Percentiles rank a stretch among this genome's conserved stretches.
These are phyloP conservation scores for Somion occarium DNA, from an alignment of 1,284 basidiomycete genomes.

Conservation along the genomic window DNA sequence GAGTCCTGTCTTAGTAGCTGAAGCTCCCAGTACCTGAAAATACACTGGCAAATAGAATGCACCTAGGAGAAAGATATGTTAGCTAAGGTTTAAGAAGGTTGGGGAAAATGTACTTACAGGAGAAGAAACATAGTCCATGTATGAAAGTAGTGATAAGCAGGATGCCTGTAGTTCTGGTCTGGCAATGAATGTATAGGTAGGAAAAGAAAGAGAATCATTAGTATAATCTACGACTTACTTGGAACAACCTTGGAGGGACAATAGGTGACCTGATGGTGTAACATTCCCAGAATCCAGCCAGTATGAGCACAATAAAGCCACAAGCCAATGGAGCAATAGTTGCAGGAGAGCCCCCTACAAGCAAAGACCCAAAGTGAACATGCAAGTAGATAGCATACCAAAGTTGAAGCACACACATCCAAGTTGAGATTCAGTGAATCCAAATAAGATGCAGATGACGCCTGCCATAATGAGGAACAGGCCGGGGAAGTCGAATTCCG, in stretches of 20 bases:
- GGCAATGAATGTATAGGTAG: neutral
- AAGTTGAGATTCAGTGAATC: slow-evolving; percentile 69
- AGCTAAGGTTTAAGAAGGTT: neutral
- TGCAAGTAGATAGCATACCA: neutral
- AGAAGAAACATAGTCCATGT: slow-evolving; percentile 66
- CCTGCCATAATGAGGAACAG: slow-evolving; percentile 64
- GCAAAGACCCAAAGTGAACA: slow-evolving; percentile 6
- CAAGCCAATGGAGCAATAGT: slow-evolving; percentile 68
- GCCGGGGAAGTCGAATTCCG: slow-evolving; percentile 73
- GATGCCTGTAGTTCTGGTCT: slow-evolving; percentile 72
- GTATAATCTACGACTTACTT: slow-evolving; percentile 29
- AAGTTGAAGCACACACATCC: slow-evolving; percentile 38
- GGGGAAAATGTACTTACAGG: slow-evolving; percentile 5
- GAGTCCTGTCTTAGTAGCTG: slow-evolving; percentile 67
- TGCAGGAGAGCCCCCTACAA: slow-evolving; percentile 30
- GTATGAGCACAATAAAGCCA: slow-evolving; percentile 53
- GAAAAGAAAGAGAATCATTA: neutral
- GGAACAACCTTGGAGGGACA: slow-evolving; percentile 72
- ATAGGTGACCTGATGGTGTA: slow-evolving; percentile 71
- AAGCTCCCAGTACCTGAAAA: slow-evolving; percentile 70
- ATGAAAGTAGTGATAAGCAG: slow-evolving; percentile 56
- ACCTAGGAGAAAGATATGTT: slow-evolving; percentile 25
- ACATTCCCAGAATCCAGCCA: slow-evolving; percentile 55
- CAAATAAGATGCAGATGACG: slow-evolving; percentile 73
- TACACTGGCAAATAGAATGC: slow-evolving; percentile 70